These are phyloP conservation scores for Ilex paraguariensis DNA, from an alignment of 305 asterid genomes.

Conservation along the genomic window DNA sequence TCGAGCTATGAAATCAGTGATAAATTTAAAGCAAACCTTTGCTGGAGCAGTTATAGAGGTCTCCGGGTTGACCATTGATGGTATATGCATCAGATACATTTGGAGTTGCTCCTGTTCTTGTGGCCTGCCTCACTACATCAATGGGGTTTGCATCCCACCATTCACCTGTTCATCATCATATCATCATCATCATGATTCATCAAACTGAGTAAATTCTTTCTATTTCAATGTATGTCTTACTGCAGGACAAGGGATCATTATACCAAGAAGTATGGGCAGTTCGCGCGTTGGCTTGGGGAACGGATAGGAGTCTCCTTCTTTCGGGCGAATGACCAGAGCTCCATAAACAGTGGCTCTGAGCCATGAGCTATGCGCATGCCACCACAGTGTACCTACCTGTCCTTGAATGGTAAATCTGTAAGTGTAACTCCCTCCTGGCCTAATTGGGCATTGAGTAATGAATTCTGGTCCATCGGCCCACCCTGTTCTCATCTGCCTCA, in stretches of 20 bases:
- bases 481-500: slow-evolving; percentile 54
- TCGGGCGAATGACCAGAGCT: slow-evolving; percentile 55
- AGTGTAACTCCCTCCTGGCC: slow-evolving; percentile 61
- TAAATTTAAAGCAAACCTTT: slow-evolving; percentile 34
- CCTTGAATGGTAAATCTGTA: slow-evolving; percentile 60
- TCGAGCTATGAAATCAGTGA: no score
- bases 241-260: slow-evolving; percentile 3
- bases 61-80: slow-evolving; percentile 87
- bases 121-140: slow-evolving; percentile 64
- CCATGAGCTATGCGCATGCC: slow-evolving; percentile 90
- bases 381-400: slow-evolving; percentile 82
- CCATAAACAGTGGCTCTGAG: slow-evolving; percentile 84
- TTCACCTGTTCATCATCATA: slow-evolving; percentile 46
- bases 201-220: no score
- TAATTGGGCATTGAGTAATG: slow-evolving; percentile 72
- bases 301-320: slow-evolving; percentile 48
- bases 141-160: slow-evolving; percentile 90
- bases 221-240: no score
- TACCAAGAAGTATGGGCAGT: slow-evolving; percentile 58
- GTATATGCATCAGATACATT: slow-evolving; percentile 74
- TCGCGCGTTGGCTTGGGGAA: slow-evolving; percentile 62
- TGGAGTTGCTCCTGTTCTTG: slow-evolving; percentile 76
- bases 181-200: background rate
- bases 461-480: slow-evolving; percentile 91
- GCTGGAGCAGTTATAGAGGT: slow-evolving; percentile 71